phyloP scores from a whole-genome alignment of 257 asterid genomes.

The Mitragyna speciosa region DNA sequence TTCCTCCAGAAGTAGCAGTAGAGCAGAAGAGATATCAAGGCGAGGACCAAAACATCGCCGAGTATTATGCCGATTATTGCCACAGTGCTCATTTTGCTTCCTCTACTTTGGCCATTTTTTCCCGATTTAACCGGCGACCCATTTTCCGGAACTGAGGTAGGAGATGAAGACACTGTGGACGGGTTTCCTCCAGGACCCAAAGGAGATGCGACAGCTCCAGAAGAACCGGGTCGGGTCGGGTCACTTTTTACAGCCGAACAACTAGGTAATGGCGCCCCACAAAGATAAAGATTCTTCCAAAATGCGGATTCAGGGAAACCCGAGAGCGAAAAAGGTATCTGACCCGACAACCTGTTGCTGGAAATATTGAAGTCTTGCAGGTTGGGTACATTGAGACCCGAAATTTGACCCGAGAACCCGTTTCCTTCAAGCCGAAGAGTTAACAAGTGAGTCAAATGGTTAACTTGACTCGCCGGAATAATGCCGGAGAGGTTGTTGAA shows the following conservation, averaged over 20 bases:
- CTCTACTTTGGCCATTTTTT: constrained; percentile 16
- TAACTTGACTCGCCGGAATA: constrained; percentile 39
- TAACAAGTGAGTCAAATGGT: constrained; percentile 47
- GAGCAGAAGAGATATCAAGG: constrained; percentile 47
- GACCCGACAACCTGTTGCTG: constrained; percentile 48
- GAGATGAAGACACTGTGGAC: constrained; percentile 51
- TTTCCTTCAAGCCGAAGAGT: constrained; percentile 70
- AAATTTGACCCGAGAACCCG: constrained; percentile 52
- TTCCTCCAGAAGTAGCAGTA: constrained; percentile 67
- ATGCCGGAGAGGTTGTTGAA: constrained; percentile 59
- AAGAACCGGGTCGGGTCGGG: constrained; percentile 44
- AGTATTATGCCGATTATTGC: constrained; percentile 64
- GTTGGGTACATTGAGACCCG: constrained; percentile 39
- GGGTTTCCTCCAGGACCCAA: constrained; percentile 31
- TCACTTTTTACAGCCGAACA: constrained; percentile 37
- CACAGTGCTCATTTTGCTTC: constrained; percentile 45
- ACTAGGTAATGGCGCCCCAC: constrained; percentile 65
- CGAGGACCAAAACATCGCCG: constrained; percentile 61
- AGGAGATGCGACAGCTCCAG: constrained; percentile 56
- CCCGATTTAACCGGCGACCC: constrained; percentile 30
- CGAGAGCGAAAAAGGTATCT: constrained; percentile 58
- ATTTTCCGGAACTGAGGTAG: constrained; percentile 47
- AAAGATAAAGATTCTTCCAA: constrained; percentile 38
- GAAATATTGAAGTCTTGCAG: constrained; percentile 82
- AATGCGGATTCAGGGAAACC: constrained; percentile 56